Evolutionary conservation across 2,329 filamentous ascomycete species (phyloP).

Genomic region (Gyromitra esculenta): DNA sequence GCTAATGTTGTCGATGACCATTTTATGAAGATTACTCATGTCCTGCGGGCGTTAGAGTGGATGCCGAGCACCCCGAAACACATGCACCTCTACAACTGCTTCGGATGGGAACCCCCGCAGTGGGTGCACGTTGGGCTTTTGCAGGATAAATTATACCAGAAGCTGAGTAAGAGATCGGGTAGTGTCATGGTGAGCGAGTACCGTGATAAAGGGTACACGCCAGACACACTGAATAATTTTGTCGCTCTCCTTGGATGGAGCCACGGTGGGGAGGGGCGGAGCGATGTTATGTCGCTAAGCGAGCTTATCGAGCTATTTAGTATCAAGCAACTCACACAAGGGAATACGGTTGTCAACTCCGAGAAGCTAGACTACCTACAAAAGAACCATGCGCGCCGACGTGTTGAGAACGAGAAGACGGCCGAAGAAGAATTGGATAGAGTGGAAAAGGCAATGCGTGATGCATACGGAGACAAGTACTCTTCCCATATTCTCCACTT

Average conservation of each 20-base stretch:
- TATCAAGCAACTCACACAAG: conserved; percentile 82
- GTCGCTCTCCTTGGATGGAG: conserved; percentile 86
- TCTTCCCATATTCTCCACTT: background rate
- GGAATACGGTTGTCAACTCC: conserved; percentile 83
- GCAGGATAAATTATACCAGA: conserved; percentile 73
- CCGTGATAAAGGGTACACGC: conserved; percentile 66
- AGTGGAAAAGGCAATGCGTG: conserved; percentile 31
- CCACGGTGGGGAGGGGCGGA: conserved; percentile 63
- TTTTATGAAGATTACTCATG: conserved; percentile 93
- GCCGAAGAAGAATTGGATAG: conserved; percentile 22
- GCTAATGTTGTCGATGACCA: conserved; percentile 98
- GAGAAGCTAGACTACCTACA: conserved; percentile 85
- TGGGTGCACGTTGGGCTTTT: conserved; percentile 85
- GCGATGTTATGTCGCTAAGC: conserved; percentile 76
- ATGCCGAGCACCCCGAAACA: conserved; percentile 89
- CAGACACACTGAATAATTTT: conserved; percentile 79
- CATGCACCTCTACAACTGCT: conserved; percentile 76
- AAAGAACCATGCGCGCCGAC: conserved; percentile 69
- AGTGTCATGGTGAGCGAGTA: conserved; percentile 67
- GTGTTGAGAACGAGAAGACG: background rate
- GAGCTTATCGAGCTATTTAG: conserved; percentile 78
- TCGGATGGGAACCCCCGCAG: conserved; percentile 76
- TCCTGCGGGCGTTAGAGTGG: conserved; percentile 95
- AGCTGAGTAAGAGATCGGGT: conserved; percentile 84
- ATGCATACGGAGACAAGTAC: conserved; percentile 47